phyloP scores from a whole-genome alignment of 1,284 basidiomycete genomes.

The Puccinia coronata region DNA sequence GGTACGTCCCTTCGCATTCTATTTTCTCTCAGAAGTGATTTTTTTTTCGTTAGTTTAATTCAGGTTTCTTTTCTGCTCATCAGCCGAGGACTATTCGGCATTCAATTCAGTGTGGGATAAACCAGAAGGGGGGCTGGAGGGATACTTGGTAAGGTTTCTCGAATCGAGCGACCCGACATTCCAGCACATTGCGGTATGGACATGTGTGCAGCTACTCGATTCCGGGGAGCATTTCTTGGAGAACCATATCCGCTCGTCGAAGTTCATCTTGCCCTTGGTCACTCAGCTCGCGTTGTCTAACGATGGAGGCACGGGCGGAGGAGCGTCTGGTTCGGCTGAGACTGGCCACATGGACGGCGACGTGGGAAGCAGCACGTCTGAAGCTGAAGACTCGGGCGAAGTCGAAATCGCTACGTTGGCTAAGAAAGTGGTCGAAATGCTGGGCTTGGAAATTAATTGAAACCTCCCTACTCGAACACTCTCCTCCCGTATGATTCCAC shows the following conservation, averaged over 20 bases:
- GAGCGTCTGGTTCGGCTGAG: constrained; percentile 70
- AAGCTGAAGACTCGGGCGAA: constrained; percentile 66
- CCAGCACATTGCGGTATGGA: constrained; percentile 98
- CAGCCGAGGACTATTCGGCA: constrained; percentile 90
- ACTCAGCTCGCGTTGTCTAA: constrained; percentile 75
- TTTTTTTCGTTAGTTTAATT: no score
- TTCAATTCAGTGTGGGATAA: constrained; percentile 98
- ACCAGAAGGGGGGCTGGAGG: constrained; percentile 94
- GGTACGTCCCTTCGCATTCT: no score
- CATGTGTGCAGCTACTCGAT: constrained; percentile 49
- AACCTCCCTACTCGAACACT: constrained; percentile 67
- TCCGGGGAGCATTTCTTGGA: constrained; percentile 76
- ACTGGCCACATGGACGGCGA: constrained; percentile 77
- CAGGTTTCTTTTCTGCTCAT: constrained; percentile 55
- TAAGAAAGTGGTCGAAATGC: constrained; percentile 68
- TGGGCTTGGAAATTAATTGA: constrained; percentile 18
- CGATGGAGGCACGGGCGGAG: constrained; percentile 71
- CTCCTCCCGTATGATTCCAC: constrained; percentile 70
- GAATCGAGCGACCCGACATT: constrained; percentile 95
- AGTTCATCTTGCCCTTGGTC: constrained; percentile 78
- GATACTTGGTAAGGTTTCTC: constrained; percentile 91
- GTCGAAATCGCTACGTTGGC: constrained; percentile 84
- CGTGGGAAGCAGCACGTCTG: constrained; percentile 59
- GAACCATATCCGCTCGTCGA: constrained; percentile 80
- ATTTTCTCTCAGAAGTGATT: no score